Evolutionary conservation across 108 stramenopile species (phyloP).

Genomic region (Pseudonitzschia delicatissima): DNA sequence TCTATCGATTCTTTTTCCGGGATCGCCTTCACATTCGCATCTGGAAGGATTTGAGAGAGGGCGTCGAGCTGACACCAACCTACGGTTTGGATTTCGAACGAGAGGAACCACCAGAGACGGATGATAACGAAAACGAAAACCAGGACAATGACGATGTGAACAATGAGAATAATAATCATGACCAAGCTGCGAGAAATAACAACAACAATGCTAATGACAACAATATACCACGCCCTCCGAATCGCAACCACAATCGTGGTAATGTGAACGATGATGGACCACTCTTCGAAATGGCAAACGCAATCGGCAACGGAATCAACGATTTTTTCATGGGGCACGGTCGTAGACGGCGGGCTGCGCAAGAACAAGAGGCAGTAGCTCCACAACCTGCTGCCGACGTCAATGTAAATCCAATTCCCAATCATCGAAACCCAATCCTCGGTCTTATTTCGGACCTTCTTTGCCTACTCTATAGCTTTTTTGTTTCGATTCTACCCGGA

Average conservation of each 20-base stretch:
- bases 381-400: not conserved
- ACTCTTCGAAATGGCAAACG: not conserved
- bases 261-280: not conserved
- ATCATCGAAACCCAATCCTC: not conserved
- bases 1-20: not conserved
- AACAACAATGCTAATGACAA: no score
- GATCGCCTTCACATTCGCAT: conserved; percentile 6
- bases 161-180: not conserved
- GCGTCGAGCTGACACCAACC: not conserved
- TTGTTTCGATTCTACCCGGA: conserved; percentile 5
- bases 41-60: not conserved
- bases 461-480: conserved; percentile 2
- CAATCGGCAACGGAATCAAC: not conserved
- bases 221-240: not conserved
- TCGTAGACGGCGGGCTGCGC: not conserved
- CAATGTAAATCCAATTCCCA: no score
- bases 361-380: not conserved
- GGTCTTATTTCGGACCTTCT: not conserved
- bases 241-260: not conserved
- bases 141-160: not conserved
- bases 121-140: no score
- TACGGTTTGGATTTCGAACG: conserved; percentile 4
- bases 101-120: not conserved
- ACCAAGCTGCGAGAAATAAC: not conserved
- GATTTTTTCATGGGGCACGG: conserved; percentile 10